These are phyloP conservation scores for Elsinoe australis DNA, from an alignment of 2,329 filamentous ascomycete species.

Conservation along the genomic window DNA sequence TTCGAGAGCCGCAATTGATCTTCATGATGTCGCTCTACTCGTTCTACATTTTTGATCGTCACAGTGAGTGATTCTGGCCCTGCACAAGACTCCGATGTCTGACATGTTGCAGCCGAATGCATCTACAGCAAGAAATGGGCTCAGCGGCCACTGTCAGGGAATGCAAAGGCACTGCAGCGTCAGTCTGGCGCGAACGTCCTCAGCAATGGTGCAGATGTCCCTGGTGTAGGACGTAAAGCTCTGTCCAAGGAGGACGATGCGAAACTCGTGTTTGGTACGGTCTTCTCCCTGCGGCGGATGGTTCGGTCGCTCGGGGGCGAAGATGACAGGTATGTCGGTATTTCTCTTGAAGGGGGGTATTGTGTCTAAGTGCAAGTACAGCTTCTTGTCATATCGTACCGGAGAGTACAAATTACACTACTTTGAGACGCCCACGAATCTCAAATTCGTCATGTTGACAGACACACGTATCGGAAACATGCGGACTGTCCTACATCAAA, in stretches of 20 bases:
- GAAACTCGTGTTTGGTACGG: constrained; percentile 93
- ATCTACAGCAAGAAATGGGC: constrained; percentile 90
- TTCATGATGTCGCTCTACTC: constrained; percentile 82
- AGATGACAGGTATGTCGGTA: constrained; percentile 58
- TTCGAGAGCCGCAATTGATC: no score
- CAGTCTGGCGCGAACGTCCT: constrained; percentile 42
- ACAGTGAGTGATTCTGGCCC: constrained; percentile 56
- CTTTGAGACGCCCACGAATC: constrained; percentile 93
- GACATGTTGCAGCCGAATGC: constrained; percentile 66
- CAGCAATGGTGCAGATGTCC: constrained; percentile 35
- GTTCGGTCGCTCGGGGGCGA: constrained; percentile 87
- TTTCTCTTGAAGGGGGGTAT: no score
- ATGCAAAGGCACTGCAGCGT: constrained; percentile 43
- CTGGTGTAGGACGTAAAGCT: constrained; percentile 30
- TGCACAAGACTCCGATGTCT: not conserved
- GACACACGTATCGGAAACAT: constrained; percentile 84
- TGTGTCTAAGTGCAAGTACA: constrained; percentile 29
- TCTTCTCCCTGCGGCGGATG: constrained; percentile 96
- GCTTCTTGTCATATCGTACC: constrained; percentile 89
- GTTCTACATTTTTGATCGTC: constrained; percentile 98
- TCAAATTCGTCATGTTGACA: constrained; percentile 95
- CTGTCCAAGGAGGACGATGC: constrained; percentile 69
- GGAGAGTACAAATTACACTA: constrained; percentile 97
- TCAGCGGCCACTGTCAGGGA: constrained; percentile 40
- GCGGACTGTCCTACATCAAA: constrained; percentile 90